Percentiles rank a stretch among this genome's conserved stretches.
These are phyloP conservation scores for Pyrenophora teres DNA, from an alignment of 2,329 filamentous ascomycete genomes.

Conservation along the genomic window DNA sequence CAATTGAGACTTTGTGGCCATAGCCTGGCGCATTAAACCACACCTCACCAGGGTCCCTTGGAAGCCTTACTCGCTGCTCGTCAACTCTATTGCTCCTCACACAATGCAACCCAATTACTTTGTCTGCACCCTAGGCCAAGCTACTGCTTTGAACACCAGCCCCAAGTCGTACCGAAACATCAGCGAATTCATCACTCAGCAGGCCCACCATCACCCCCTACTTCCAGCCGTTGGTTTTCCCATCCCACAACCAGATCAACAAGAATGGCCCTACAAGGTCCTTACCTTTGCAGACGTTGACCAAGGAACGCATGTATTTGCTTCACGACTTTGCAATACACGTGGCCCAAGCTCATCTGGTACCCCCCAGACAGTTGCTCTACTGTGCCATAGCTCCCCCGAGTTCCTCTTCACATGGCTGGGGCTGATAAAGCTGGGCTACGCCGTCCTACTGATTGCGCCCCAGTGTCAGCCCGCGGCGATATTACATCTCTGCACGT, in stretches of 20 bases:
- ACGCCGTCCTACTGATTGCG: constrained; percentile 62
- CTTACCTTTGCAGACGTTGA: constrained; percentile 47
- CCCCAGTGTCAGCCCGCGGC: constrained; percentile 54
- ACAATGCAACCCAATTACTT: constrained; percentile 58
- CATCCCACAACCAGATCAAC: constrained; percentile 24
- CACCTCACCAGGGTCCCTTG: background rate
- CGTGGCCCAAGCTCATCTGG: constrained; percentile 18
- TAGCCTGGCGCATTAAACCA: background rate
- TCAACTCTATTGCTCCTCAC: background rate
- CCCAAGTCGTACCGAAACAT: constrained; percentile 53
- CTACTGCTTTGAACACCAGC: constrained; percentile 46
- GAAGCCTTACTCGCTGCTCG: background rate
- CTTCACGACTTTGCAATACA: constrained; percentile 32
- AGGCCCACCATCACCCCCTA: constrained; percentile 49
- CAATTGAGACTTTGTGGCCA: background rate
- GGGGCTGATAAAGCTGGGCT: constrained; percentile 61
- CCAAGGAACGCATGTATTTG: constrained; percentile 44
- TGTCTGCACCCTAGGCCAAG: constrained; percentile 64
- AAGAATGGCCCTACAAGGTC: constrained; percentile 35
- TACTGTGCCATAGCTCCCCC: constrained; percentile 62
- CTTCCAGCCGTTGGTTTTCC: constrained; percentile 59
- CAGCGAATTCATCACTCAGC: constrained; percentile 56
- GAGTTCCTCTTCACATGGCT: constrained; percentile 66
- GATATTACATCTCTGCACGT: constrained; percentile 59
- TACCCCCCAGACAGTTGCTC: constrained; percentile 50